Evolutionary conservation across 345 rosid genomes (phyloP), one percentile per base, ranked within the genome.

Genomic region (Arabis alpina): DNA sequence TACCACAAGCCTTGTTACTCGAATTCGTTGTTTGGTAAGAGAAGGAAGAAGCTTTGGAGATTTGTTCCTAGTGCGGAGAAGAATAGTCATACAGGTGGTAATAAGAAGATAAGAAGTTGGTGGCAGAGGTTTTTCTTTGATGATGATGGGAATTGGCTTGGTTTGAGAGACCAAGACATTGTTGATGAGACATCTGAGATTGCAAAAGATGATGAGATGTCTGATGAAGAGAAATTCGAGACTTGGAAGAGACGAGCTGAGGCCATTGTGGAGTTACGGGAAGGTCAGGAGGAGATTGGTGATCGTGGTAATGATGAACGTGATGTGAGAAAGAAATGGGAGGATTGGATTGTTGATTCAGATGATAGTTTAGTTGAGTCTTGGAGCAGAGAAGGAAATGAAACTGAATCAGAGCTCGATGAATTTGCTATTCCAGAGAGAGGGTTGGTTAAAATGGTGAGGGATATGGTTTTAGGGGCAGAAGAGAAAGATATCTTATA

Each of bases 221-320:
- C 85, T 2, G 94, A 80, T 47, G 80, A 71, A 61, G 90, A 83
- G 63, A 91, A 84, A 60, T 93, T 91, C 59, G 92, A 89, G 81
- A 88, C 91, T 1, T 91, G 98, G 96, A 91, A 82, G 90, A 89
- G 86, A 80, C 80, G 97, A 77, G 97, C 88, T 2, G 94, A 93
- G 82, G 90, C 96, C 2, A 93, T 93, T 45, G 84, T 91, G 14
- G 97, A 93, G 83, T 54, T 89, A 84, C 88, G 94, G 79, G 96
- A 91, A 80, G 85, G 91, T 23, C 89, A 87, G 76, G 89, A 87
- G 68, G 91, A 81, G 39, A 50, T 51, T 50, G 61, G 34, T 11
- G 45, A n/a, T 72, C n/a, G n/a, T n/a, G 23, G 23, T 19, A 16
- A 23, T 40, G 57, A 3, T n/a, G 48, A 24, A 39, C 83, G 77